These are phyloP conservation scores for Lasiosphaeriaceae sp. DNA, from an alignment of 495 filamentous ascomycete genomes.

Conservation along the genomic window DNA sequence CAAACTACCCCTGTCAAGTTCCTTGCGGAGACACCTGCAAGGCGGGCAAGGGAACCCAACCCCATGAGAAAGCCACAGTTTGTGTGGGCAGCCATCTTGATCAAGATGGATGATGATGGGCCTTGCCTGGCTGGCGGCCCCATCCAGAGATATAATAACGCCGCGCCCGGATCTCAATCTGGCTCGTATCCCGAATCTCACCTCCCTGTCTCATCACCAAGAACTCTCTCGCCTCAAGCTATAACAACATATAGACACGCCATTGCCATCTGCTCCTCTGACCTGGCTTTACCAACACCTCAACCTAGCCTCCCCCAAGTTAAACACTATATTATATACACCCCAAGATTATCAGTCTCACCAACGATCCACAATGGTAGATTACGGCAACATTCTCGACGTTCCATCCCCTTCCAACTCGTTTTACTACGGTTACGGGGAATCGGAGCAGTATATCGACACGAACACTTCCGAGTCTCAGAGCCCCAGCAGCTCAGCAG, in stretches of 20 bases:
- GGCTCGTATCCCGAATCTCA: neutral
- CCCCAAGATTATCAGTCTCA: neutral
- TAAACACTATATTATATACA: neutral
- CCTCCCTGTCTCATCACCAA: neutral
- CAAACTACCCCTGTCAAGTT: neutral
- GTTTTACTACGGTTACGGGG: conserved; percentile 34
- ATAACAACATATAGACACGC: neutral
- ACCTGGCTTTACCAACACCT: too few relatives aligned
- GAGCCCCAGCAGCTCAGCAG: conserved; percentile 37
- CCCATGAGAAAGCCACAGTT: too few relatives aligned
- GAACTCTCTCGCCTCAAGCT: neutral
- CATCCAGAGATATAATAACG: neutral
- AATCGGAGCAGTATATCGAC: conserved; percentile 38
- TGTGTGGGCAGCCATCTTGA: neutral
- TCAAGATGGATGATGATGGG: neutral
- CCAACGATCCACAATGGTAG: conserved; percentile 24
- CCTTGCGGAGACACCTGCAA: neutral
- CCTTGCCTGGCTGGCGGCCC: neutral
- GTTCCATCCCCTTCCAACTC: conserved; percentile 34
- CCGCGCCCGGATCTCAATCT: neutral
- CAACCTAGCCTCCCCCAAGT: too few relatives aligned
- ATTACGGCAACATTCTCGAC: conserved; percentile 24
- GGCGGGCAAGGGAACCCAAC: too few relatives aligned
- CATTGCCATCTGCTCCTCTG: too few relatives aligned
- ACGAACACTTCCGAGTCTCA: conserved; percentile 35